Evolutionary conservation across 768 basidiomycete species (phyloP), one percentile per base, ranked within the genome.

Genomic region (Leccinum longicurvipes): DNA sequence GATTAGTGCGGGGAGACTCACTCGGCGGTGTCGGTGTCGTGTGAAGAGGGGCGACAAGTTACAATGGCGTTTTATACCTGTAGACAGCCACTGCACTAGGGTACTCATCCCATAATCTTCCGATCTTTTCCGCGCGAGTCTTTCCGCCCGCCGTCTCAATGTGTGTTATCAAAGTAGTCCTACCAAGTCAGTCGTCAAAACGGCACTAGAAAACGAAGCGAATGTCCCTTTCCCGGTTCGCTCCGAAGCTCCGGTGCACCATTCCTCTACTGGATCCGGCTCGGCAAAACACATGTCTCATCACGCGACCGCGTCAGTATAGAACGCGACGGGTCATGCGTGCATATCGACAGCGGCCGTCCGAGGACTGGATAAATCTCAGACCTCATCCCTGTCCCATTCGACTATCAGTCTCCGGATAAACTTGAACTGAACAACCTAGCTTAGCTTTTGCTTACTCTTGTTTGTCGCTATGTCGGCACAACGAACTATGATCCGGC

Each of bases 71-170:
- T 72, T 71, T 71, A 71, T 71, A 72, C 61, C 60, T 24, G 42
- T 46, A 46, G 51, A 39, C 21, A 66, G 60, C 59, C 61, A 62
- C 60, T 56, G 56, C 57, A 60, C 53, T 54, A 55, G 54, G 36
- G 19, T 47, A n/a, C 42, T 46, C 61, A 71, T 45, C 61, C 70
- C 69, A 70, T 72, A 67, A 59, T 72, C 61, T 51, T 64, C 69
- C 69, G 71, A 60, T 51, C 7, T 6, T 29, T 49, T 47, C 44
- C 62, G 50, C 51, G 42, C 65, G 64, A 61, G 52, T 66, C 66
- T 48, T 50, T 56, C 64, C 66, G 64, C 53, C 46, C 50, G 28
- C 36, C 41, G 44, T 44, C 39, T 46, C 41, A n/a, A 42, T 12
- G 24, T 25, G 21, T 47, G 23, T 28, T 55, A 44, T 57, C 34